Evolutionary conservation across 2,329 filamentous ascomycete genomes (phyloP), one percentile per base, ranked within the genome.

Genomic region (Trematosphaeria pertusa): DNA sequence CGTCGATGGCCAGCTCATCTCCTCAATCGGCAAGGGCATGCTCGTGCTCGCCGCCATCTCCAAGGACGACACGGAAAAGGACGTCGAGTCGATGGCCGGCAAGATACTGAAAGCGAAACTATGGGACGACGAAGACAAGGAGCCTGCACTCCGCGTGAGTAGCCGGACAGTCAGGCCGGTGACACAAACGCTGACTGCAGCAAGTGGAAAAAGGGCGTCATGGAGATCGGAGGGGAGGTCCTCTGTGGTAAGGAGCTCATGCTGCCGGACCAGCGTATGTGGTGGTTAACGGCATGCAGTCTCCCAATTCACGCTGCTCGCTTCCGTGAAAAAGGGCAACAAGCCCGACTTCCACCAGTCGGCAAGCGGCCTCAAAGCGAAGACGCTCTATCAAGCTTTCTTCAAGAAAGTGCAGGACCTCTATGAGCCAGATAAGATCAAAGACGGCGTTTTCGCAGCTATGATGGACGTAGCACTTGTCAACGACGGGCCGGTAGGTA

Each of bases 401-500:
- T 84, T 92, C 59, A 76, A 82, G 39, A 89, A 88, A 60, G 85
- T 97, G 32, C 82, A 86, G 60, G 79, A 86, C 43, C 80, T 85
- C 2, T 96, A 97, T 70, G 72, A 77, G 4, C 72, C 82, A 5
- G 88, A 91, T 7, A 86, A 81, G 54, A 92, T 99, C 48, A 91
- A 96, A 69, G 87, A 99, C 69, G 94, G 95, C n/a, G 85, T 93
- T 21, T 99, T 99, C 71, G 93, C 96, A 67, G 94, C 94, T 38
- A 97, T 96, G 92, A 99, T 99, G 94, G 88, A 97, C 66, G 93
- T 99, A 48, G 88, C 89, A 37, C 75, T 97, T 21, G 86, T 97
- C 38, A 97, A 97, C 59, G 93, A 97, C 64, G 84, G 84, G 64
- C 84, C 84, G 75, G 84, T 87, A 82, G 78, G 83, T 83, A 70